phyloP scores from a whole-genome alignment of 2,329 filamentous ascomycete genomes.

The Arthrobotrys sinensis region DNA sequence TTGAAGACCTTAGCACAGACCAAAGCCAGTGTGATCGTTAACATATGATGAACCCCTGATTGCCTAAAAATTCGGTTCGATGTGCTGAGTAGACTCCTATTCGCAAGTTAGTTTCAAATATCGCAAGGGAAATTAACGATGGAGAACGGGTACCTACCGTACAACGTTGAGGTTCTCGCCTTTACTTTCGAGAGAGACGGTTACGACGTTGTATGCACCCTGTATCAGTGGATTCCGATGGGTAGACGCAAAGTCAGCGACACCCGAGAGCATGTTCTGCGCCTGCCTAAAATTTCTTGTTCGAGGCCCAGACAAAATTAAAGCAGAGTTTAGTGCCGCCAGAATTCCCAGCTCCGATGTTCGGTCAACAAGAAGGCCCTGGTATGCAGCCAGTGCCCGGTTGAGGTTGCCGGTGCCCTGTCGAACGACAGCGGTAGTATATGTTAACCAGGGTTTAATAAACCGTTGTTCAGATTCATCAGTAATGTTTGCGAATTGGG shows the following conservation, averaged over 20 bases:
- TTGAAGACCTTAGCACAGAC: constrained; percentile 59
- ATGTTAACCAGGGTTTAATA: constrained; percentile 55
- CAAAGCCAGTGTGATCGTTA: constrained; percentile 53
- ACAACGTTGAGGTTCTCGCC: constrained; percentile 55
- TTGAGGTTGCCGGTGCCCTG: constrained; percentile 56
- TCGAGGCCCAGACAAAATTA: constrained; percentile 67
- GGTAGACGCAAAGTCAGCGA: constrained; percentile 52
- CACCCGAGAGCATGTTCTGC: constrained; percentile 46
- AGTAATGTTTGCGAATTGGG: constrained; percentile 40
- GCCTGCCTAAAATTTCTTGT: constrained; percentile 44
- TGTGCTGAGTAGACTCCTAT: constrained; percentile 55
- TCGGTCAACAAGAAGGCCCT: constrained; percentile 54
- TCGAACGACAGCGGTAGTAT: constrained; percentile 54
- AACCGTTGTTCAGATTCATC: constrained; percentile 52
- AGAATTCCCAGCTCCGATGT: constrained; percentile 69
- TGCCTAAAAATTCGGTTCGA: constrained; percentile 59
- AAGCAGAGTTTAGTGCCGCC: constrained; percentile 70
- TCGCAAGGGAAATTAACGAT: background rate
- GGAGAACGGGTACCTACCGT: constrained; percentile 23
- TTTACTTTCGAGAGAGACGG: constrained; percentile 40
- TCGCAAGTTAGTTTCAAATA: constrained; percentile 10
- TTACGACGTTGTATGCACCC: constrained; percentile 50
- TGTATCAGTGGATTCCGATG: constrained; percentile 53
- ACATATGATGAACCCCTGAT: constrained; percentile 57
- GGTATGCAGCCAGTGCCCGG: constrained; percentile 44